A percentile compares a stretch with the other conserved stretches of the same genome.
These are phyloP conservation scores for Phytopythium aichiense DNA, from an alignment of 352 stramenopile genomes.

Conservation along the genomic window DNA sequence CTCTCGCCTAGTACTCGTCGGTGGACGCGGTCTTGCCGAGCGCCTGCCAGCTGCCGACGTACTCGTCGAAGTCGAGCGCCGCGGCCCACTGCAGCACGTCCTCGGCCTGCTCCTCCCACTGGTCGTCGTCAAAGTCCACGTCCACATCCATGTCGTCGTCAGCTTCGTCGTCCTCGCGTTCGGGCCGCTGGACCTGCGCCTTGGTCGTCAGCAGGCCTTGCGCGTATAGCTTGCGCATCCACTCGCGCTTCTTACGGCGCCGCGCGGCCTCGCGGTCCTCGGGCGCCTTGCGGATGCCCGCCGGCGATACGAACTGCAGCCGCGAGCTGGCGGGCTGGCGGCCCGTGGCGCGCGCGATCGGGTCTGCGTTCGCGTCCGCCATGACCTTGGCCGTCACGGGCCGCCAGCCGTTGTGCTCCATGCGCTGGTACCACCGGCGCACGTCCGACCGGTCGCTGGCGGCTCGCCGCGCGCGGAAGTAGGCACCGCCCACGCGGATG, in stretches of 20 bases:
- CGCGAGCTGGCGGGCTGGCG: conserved; percentile 7
- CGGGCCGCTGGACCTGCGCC: background rate
- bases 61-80: conserved; percentile 69
- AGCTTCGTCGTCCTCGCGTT: conserved; percentile 3
- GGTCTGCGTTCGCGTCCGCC: conserved; percentile 51
- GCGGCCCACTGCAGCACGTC: no score
- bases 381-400: conserved; percentile 83
- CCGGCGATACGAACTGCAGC: background rate
- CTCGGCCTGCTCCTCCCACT: conserved; percentile 23
- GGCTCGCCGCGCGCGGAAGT: conserved; percentile 54
- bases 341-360: conserved; percentile 44
- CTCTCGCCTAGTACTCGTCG: conserved; percentile 2
- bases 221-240: conserved; percentile 79
- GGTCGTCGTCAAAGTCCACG: conserved; percentile 62
- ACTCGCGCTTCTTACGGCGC: conserved; percentile 64
- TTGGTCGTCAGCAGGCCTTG: conserved; percentile 38
- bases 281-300: background rate
- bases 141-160: conserved; percentile 13
- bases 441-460: conserved; percentile 32
- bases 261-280: conserved; percentile 46
- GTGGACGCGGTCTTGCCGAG: conserved; percentile 60
- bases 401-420: conserved; percentile 91
- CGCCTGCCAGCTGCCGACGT: conserved; percentile 58
- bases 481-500: conserved; percentile 72
- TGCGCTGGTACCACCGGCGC: conserved; percentile 78